Evolutionary conservation across 495 filamentous ascomycete species (phyloP), one percentile per base, ranked within the genome.

Genomic region (Friedmanniomyces endolithicus): DNA sequence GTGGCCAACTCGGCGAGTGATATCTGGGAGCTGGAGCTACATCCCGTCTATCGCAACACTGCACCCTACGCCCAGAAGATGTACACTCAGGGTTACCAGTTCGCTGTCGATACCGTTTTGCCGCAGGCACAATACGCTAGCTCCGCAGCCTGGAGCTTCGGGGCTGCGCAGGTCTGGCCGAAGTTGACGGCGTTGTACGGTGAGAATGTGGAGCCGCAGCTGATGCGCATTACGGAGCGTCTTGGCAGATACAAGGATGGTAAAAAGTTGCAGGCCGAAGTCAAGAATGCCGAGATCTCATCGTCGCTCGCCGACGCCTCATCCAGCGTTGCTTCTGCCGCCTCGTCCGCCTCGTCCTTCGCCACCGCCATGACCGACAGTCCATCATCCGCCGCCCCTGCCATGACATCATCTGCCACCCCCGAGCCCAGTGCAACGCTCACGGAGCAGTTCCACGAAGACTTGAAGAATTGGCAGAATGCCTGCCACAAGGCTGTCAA

Each of bases 151-250:
- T 76, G 77, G 46, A 67, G 75, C n/a, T 86, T 94, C 61, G 71
- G 87, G 12, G 80, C 85, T 48, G 75, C 79, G 41, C 85, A 78
- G 1, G 62, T 95, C 12, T 92, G 85, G 85, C 89, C 89, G 8
- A 81, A 82, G 61, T 22, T 96, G 7, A 76, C 83, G 25, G 77
- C 87, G 23, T 69, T 95, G 11, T 96, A 95, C 61, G 82, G 83
- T 31, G 80, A 92, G 64, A 92, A 90, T 60, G 90, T 99, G 8
- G 89, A 96, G 70, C 94, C 94, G 11, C 92, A 99, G 65, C 76
- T 99, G 0, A 79, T 92, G 47, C 85, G 88, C 59, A 97, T 99
- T 58, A 82, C 87, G 14, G 85, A 96, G 70, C 78, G 90, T 11
- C 77, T 98, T 16, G 92, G 89, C 6, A 78, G 86, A 54, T 90